Evolutionary conservation across 169 alveolate genomes (phyloP), one percentile per base, ranked within the genome.

Genomic region (Blepharisma undulans): DNA sequence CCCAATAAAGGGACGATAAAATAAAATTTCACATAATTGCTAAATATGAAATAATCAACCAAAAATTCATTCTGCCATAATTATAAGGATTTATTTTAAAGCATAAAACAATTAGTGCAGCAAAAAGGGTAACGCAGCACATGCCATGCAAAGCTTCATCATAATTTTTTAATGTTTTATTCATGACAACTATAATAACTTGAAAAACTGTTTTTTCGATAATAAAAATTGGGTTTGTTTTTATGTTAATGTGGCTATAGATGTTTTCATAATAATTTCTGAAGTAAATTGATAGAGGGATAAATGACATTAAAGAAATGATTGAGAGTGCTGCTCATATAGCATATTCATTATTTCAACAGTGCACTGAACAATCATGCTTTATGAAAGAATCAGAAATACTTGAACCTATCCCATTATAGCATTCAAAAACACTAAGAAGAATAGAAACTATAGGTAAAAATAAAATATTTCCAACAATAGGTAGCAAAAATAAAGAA

Each of bases 351-450:
- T 74, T 1, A 4, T 29, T 74, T 29, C 81, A 3, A 22, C 81
- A 74, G 18, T 74, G 18, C 0, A 6, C 16, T 2, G 30, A 0
- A 18, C 81, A 74, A 6, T 74, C 81, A 2, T 74, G 30, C 7
- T 6, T 74, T 29, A 74, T 27, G 10, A 74, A 27, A 74, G 81
- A 3, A 74, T 74, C 27, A 27, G n/a, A n/a, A 12, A 76, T 19
- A 72, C n/a, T 10, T 12, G 22, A 22, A 10, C 59, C 27, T 72
- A 59, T 59, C 12, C n/a, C 71, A n/a, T 72, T 25, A 29, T 72
- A 86, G 72, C 91, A 87, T 10, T 25, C 87, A 61, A 87, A 87
- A 87, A 59, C 30, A 72, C 59, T 59, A 10, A 87, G 30, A 10
- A 87, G 16, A 87, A 22, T 22, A 10, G 76, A 32, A 72, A 21